phyloP scores from a whole-genome alignment of 352 stramenopile species.

The Phytopythium delawarense region DNA sequence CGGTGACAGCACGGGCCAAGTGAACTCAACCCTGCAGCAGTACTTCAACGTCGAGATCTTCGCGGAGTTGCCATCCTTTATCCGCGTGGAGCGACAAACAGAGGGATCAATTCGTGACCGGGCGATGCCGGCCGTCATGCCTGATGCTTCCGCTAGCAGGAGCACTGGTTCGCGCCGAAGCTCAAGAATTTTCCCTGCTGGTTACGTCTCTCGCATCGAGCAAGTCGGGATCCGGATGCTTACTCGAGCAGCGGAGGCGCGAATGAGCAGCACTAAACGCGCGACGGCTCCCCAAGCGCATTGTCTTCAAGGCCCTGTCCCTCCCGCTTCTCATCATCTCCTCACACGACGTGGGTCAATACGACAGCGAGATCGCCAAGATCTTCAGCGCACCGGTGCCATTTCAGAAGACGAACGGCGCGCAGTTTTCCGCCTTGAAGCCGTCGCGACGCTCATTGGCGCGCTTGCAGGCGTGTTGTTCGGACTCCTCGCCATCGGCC shows the following conservation, averaged over 20 bases:
- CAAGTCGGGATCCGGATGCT: slow-evolving; percentile 37
- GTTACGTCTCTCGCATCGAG: slow-evolving; percentile 33
- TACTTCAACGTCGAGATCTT: slow-evolving; percentile 44
- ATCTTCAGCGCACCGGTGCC: slow-evolving; percentile 4
- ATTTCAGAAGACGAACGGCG: slow-evolving; percentile 22
- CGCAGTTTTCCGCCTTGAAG: slow-evolving; percentile 30
- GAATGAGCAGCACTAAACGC: slow-evolving; percentile 16
- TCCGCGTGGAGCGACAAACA: slow-evolving; percentile 13
- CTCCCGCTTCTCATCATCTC: background rate
- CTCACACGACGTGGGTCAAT: background rate
- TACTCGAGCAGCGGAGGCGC: slow-evolving; percentile 32
- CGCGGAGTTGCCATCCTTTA: slow-evolving; percentile 33
- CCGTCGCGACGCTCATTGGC: slow-evolving; percentile 17
- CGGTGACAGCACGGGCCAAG: background rate
- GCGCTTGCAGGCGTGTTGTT: slow-evolving; percentile 24
- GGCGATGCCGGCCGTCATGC: background rate
- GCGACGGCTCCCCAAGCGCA: background rate
- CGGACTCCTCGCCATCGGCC: slow-evolving; percentile 31
- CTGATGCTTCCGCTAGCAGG: background rate
- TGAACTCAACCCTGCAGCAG: slow-evolving; percentile 12
- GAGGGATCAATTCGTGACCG: background rate
- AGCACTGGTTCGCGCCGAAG: background rate
- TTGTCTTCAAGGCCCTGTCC: background rate
- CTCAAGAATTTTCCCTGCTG: background rate
- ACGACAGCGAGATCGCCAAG: background rate